phyloP scores from a whole-genome alignment of 441 rosid species.

The Populus tomentosa region DNA sequence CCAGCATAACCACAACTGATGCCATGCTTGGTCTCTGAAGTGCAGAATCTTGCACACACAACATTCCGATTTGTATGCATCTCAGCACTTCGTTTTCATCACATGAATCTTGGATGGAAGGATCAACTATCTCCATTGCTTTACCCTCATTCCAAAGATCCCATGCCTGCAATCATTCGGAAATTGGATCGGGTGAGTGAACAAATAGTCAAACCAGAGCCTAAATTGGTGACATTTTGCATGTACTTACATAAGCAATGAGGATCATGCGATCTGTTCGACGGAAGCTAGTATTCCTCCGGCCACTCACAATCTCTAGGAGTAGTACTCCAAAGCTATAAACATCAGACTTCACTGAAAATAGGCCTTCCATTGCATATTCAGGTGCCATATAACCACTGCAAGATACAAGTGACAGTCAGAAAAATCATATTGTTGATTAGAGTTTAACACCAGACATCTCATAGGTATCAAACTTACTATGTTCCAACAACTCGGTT shows the following conservation, averaged over 20 bases:
- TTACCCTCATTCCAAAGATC: constrained; percentile 35
- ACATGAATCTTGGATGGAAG: constrained; percentile 25
- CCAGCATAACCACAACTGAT: constrained; percentile 29
- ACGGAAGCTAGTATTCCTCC: constrained; percentile 70
- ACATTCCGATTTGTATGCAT: constrained; percentile 45
- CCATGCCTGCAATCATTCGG: constrained; percentile 45
- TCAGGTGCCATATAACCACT: constrained; percentile 97
- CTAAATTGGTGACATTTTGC: neutral
- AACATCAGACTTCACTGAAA: constrained; percentile 87
- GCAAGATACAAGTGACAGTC: constrained; percentile 18
- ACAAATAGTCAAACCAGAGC: neutral
- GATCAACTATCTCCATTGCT: constrained; percentile 29
- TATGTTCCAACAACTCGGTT: constrained; percentile 87
- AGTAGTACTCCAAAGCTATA: constrained; percentile 83
- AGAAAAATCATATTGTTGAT: neutral
- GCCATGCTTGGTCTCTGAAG: constrained; percentile 46
- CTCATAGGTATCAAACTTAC: constrained; percentile 37
- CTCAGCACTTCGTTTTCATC: constrained; percentile 17
- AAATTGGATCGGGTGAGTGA: neutral
- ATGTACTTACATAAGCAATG: constrained; percentile 55
- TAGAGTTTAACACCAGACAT: neutral
- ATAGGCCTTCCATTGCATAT: constrained; percentile 91
- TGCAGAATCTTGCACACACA: constrained; percentile 55
- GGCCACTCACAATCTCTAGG: constrained; percentile 73
- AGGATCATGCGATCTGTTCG: constrained; percentile 48